Percentiles rank a stretch among this genome's conserved stretches.
These are phyloP conservation scores for Aspergillus baeticus DNA, from an alignment of 495 filamentous ascomycete species.

Conservation along the genomic window DNA sequence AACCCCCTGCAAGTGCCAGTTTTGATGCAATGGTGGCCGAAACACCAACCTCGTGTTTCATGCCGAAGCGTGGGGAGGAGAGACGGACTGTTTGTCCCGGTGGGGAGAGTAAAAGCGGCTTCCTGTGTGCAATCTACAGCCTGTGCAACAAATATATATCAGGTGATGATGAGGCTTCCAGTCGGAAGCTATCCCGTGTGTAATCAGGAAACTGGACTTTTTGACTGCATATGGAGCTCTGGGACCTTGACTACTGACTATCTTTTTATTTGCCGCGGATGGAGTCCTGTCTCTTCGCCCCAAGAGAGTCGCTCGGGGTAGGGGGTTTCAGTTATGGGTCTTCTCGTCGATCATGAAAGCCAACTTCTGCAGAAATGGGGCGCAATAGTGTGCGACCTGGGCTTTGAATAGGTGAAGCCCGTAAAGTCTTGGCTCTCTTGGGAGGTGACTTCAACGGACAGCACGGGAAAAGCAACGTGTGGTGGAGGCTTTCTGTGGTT, in stretches of 20 bases:
- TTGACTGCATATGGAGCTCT: neutral
- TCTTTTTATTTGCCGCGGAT: neutral
- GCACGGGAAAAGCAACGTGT: conserved; percentile 27
- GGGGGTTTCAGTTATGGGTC: neutral
- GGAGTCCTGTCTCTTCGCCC: neutral
- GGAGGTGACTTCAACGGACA: conserved; percentile 5
- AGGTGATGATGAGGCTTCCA: conserved; percentile 7
- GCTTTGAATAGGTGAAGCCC: conserved; percentile 4
- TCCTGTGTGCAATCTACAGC: neutral
- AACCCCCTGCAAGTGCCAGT: neutral
- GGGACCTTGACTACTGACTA: neutral
- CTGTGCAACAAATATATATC: conserved; percentile 4
- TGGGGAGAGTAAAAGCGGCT: neutral
- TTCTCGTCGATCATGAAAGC: conserved; percentile 5
- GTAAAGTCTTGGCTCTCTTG: conserved; percentile 15
- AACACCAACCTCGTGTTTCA: neutral
- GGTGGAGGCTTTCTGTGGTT: conserved; percentile 29
- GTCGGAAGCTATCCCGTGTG: conserved; percentile 7
- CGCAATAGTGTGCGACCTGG: conserved; percentile 18
- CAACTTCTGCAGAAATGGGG: neutral
- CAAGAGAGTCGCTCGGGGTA: neutral
- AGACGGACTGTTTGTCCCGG: neutral
- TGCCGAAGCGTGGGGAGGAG: conserved; percentile 5
- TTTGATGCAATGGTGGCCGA: neutral
- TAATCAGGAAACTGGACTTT: neutral